These are phyloP conservation scores for Tremella fuciformis DNA, from an alignment of 768 basidiomycete genomes.

Conservation along the genomic window DNA sequence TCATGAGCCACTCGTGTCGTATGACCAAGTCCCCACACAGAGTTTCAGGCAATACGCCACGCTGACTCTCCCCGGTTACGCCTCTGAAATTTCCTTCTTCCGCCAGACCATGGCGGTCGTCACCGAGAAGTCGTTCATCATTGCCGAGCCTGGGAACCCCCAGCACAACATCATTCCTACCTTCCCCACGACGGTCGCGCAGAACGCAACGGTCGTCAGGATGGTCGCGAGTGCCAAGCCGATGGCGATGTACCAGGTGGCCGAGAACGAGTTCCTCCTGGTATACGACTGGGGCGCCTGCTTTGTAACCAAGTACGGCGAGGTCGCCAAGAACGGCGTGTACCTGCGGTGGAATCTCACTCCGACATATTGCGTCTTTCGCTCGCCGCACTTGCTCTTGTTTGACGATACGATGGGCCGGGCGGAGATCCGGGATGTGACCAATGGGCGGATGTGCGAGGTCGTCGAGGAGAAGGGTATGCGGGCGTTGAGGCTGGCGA, in stretches of 20 bases:
- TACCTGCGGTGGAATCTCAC: slow-evolving; percentile 42
- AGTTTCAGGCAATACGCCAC: slow-evolving; percentile 35
- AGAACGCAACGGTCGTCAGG: slow-evolving; percentile 21
- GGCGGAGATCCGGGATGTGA: slow-evolving; percentile 38
- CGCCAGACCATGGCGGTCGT: slow-evolving; percentile 41
- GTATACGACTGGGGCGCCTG: slow-evolving; percentile 44
- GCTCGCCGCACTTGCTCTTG: slow-evolving; percentile 32
- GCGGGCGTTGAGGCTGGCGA: slow-evolving; percentile 18
- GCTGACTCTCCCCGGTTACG: slow-evolving; percentile 34
- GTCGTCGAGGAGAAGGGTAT: slow-evolving; percentile 34
- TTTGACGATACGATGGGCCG: slow-evolving; percentile 36
- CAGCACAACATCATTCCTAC: slow-evolving; percentile 34
- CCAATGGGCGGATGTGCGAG: slow-evolving; percentile 38
- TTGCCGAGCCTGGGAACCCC: slow-evolving; percentile 46
- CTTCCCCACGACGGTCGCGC: slow-evolving; percentile 19
- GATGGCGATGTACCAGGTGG: slow-evolving; percentile 44
- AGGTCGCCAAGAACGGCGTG: slow-evolving; percentile 30
- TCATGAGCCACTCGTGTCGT: slow-evolving; percentile 33
- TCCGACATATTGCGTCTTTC: slow-evolving; percentile 34
- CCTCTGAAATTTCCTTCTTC: slow-evolving; percentile 42
- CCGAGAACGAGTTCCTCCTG: slow-evolving; percentile 45
- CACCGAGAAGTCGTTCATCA: slow-evolving; percentile 36
- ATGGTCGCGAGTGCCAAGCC: slow-evolving; percentile 26
- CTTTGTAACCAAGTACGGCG: slow-evolving; percentile 46
- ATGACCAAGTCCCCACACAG: neutral